These are phyloP conservation scores for Neobulgaria alba DNA, from an alignment of 2,329 filamentous ascomycete genomes.

Conservation along the genomic window DNA sequence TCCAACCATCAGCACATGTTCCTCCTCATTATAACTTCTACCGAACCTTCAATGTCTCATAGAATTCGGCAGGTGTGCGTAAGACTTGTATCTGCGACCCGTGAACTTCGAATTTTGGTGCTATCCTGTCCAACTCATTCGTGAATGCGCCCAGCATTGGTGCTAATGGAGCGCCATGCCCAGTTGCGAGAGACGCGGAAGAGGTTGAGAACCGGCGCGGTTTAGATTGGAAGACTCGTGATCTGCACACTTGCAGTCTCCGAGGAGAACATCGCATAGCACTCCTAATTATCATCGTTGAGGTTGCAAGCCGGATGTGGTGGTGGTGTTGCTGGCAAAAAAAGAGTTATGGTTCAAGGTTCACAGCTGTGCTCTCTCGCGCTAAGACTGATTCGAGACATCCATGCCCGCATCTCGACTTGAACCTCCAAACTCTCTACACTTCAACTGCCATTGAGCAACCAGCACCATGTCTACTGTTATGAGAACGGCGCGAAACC, in stretches of 20 bases:
- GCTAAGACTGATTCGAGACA: too few relatives aligned
- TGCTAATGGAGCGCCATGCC: constrained; percentile 35
- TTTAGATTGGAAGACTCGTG: constrained; percentile 17
- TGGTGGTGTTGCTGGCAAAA: not conserved
- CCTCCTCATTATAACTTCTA: constrained; percentile 6
- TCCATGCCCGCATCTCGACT: not conserved
- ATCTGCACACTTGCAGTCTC: constrained; percentile 19
- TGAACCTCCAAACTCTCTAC: not conserved
- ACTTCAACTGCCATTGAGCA: constrained; percentile 20
- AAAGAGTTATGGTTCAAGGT: not conserved
- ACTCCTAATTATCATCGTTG: constrained; percentile 30
- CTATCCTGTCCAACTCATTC: constrained; percentile 75
- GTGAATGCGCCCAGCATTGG: constrained; percentile 51
- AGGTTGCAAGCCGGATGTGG: constrained; percentile 1
- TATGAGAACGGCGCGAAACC: constrained; percentile 73
- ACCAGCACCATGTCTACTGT: constrained; percentile 76
- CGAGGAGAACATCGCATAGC: constrained; percentile 28
- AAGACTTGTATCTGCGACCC: constrained; percentile 76
- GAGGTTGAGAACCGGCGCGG: constrained; percentile 25
- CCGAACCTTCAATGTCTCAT: constrained; percentile 75
- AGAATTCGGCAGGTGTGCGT: constrained; percentile 78
- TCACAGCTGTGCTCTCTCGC: constrained; percentile 12
- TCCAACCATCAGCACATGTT: constrained; percentile 21
- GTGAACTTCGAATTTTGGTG: constrained; percentile 80
- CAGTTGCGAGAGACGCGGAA: constrained; percentile 8